Conservation (phyloP, 805 yeast species). For the Pichia rugopelliculosa region DNA sequence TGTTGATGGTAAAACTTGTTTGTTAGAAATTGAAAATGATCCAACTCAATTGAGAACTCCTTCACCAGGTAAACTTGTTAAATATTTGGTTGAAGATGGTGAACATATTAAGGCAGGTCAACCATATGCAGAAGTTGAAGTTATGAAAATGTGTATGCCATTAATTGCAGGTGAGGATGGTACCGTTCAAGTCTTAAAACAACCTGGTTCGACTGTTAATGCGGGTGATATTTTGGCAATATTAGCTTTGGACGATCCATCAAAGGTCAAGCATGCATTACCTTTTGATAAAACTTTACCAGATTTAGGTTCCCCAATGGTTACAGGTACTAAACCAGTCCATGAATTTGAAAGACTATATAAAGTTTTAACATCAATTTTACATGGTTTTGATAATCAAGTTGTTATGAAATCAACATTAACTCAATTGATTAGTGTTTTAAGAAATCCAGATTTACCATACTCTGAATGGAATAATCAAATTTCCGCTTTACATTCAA, state of each 20-base stretch:
- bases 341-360: constrained; percentile 59
- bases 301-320: constrained; percentile 72
- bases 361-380: constrained; percentile 64
- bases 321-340: constrained; percentile 78
- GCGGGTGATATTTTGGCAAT: constrained; percentile 98
- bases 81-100: constrained; percentile 89
- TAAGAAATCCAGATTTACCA: constrained; percentile 79
- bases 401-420: constrained; percentile 84
- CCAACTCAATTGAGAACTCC: constrained; percentile 99
- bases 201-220: constrained; percentile 94
- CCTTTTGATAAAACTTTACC: constrained; percentile 95
- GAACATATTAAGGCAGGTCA: constrained; percentile 89
- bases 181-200: constrained; percentile 83
- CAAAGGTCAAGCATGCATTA: constrained; percentile 92
- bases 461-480: constrained; percentile 86
- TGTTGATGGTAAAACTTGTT: constrained; percentile 91
- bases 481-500: constrained; percentile 84
- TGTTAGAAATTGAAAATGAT: constrained; percentile 91
- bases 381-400: constrained; percentile 92
- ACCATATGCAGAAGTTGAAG: constrained; percentile 97
- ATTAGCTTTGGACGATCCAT: constrained; percentile 89
- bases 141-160: constrained; percentile 99
- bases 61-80: constrained; percentile 96
- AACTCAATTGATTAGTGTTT: constrained; percentile 58
- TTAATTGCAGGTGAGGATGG: constrained; percentile 91